Evolutionary conservation across 2,329 filamentous ascomycete genomes (phyloP).

Genomic region (Aspergillus sp.): DNA sequence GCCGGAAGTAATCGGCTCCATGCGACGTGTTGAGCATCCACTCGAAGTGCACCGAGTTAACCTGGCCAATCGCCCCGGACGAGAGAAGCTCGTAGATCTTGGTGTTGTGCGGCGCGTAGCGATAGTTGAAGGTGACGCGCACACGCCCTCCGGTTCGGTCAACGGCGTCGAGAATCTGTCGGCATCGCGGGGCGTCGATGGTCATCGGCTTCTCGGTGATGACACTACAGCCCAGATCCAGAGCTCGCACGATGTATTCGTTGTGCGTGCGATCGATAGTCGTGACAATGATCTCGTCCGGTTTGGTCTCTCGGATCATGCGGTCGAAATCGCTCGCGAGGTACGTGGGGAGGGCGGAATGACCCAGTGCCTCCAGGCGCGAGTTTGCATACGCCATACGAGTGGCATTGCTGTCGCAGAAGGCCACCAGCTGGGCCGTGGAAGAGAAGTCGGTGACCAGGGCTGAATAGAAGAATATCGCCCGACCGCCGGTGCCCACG

Average conservation of each 20-base stretch:
- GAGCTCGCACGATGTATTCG: constrained; percentile 58
- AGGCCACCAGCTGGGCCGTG: constrained; percentile 54
- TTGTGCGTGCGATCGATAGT: constrained; percentile 64
- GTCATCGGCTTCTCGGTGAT: constrained; percentile 68
- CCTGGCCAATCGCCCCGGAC: constrained; percentile 56
- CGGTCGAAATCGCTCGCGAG: constrained; percentile 56
- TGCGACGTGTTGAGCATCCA: constrained; percentile 64
- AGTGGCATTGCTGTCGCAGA: constrained; percentile 62
- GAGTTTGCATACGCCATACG: constrained; percentile 58
- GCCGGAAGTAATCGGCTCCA: constrained; percentile 63
- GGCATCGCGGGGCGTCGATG: constrained; percentile 57
- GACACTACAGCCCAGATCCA: constrained; percentile 60
- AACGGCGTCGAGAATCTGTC: constrained; percentile 56
- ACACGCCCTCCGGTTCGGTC: constrained; percentile 51
- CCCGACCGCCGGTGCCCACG: constrained; percentile 59
- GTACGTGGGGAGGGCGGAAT: constrained; percentile 54
- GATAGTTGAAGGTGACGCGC: constrained; percentile 64
- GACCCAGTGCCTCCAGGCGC: constrained; percentile 38
- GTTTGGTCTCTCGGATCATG: constrained; percentile 56
- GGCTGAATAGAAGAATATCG: constrained; percentile 62
- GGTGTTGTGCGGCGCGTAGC: constrained; percentile 65
- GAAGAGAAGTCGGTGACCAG: constrained; percentile 54
- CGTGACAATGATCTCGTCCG: constrained; percentile 63
- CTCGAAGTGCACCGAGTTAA: constrained; percentile 62
- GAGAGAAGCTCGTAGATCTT: constrained; percentile 56